A percentile compares a stretch with the other conserved stretches of the same genome.
Evolutionary conservation across 208 protist genomes (phyloP).

Genomic region (Plasmodiophora brassicae): DNA sequence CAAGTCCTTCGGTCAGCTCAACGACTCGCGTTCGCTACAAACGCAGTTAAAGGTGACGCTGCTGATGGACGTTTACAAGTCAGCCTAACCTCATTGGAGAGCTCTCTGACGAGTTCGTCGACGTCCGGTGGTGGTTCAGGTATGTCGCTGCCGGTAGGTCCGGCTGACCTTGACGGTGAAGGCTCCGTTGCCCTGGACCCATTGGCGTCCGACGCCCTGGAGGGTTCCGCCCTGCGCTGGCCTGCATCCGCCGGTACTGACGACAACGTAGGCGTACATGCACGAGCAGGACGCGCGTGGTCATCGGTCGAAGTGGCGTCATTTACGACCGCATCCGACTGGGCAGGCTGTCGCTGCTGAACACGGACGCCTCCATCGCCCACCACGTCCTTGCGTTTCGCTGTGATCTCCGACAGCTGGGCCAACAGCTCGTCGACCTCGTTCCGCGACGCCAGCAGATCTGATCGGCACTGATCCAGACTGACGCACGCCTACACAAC

Average conservation of each 20-base stretch:
- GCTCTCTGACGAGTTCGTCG: background rate
- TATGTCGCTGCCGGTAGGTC: background rate
- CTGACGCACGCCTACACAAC: background rate
- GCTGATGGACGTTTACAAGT: background rate
- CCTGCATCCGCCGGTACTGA: background rate
- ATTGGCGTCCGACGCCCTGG: background rate
- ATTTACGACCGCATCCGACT: background rate
- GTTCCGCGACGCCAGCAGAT: background rate
- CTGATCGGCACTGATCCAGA: background rate
- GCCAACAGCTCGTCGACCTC: background rate
- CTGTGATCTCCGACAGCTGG: background rate
- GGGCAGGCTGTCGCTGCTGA: background rate
- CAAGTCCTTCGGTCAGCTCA: background rate
- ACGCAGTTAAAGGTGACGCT: background rate
- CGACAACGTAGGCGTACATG: too few species aligned
- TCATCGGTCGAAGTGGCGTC: too few species aligned
- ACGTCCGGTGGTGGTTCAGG: background rate
- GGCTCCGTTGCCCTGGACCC: background rate
- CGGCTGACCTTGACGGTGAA: background rate
- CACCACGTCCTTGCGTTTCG: background rate
- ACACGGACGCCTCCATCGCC: background rate
- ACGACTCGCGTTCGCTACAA: background rate
- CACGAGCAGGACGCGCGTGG: too few species aligned
- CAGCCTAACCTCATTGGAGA: background rate
- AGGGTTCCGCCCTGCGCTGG: background rate